Percentiles rank a stretch among this genome's conserved stretches.
phyloP scores from a whole-genome alignment of 1,139 yeast species.

The Yamadazyma spencermartinsiae region DNA sequence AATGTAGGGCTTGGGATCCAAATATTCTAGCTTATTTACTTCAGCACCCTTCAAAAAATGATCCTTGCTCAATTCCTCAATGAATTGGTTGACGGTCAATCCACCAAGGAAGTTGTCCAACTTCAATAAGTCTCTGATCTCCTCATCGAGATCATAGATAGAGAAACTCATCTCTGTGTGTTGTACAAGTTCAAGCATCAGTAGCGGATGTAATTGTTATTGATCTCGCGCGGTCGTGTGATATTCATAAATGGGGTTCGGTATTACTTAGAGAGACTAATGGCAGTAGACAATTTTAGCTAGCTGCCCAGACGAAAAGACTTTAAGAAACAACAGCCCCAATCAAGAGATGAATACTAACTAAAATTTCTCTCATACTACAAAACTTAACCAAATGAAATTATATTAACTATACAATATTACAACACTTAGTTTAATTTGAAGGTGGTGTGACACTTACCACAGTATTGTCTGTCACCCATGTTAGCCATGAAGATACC shows the following conservation, averaged over 20 bases:
- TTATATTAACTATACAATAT: background rate
- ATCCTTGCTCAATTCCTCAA: constrained; percentile 78
- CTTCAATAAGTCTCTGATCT: constrained; percentile 64
- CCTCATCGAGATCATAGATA: constrained; percentile 63
- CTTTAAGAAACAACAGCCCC: background rate
- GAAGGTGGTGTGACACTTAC: constrained; percentile 98
- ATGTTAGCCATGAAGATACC: constrained; percentile 99
- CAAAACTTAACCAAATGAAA: background rate
- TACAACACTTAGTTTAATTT: constrained; percentile 47
- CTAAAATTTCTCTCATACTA: background rate
- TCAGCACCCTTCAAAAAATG: constrained; percentile 58
- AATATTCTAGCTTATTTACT: constrained; percentile 52
- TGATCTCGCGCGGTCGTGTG: no score
- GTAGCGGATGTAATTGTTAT: no score
- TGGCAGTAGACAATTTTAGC: background rate
- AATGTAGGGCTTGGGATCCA: constrained; percentile 94
- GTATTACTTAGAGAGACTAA: background rate
- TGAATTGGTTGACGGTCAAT: constrained; percentile 73
- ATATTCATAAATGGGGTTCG: no score
- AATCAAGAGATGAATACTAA: background rate
- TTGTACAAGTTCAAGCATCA: no score
- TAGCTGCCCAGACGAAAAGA: no score
- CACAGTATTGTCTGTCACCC: constrained; percentile 99
- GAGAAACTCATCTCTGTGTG: constrained; percentile 52
- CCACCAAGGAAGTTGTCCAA: constrained; percentile 73